Evolutionary conservation across 495 filamentous ascomycete species (phyloP).

Genomic region (Penicillium verhagenii): DNA sequence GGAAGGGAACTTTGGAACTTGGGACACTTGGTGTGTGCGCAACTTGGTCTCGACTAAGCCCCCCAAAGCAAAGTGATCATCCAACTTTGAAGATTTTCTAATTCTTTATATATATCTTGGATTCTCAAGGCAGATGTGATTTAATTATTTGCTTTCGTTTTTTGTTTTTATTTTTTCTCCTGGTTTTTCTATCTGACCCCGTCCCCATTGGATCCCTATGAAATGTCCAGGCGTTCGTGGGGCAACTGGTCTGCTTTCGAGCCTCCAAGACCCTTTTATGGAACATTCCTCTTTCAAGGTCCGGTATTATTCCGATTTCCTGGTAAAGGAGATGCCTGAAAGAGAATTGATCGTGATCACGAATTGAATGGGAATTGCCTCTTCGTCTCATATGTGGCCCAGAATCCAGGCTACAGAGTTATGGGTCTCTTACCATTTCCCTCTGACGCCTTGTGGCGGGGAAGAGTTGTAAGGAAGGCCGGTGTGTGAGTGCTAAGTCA

Average conservation of each 20-base stretch:
- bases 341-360: neutral
- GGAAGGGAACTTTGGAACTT: no score
- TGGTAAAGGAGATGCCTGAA: neutral
- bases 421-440: neutral
- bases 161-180: no score
- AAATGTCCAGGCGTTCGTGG: no score
- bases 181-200: no score
- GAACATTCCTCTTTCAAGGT: slow-evolving; percentile 6
- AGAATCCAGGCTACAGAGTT: no score
- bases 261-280: slow-evolving; percentile 13
- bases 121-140: slow-evolving; percentile 21
- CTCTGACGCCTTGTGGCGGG: slow-evolving; percentile 7
- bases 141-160: no score
- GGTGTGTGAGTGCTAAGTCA: slow-evolving; percentile 7
- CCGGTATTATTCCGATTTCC: neutral
- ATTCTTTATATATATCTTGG: no score
- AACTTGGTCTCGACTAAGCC: slow-evolving; percentile 12
- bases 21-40: slow-evolving; percentile 33
- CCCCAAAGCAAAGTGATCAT: slow-evolving; percentile 13
- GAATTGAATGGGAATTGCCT: no score
- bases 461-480: neutral
- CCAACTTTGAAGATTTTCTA: neutral
- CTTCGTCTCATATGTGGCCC: no score
- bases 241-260: neutral
- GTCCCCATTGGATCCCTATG: no score